phyloP scores from a whole-genome alignment of 345 rosid species.

The Populus simonii region DNA sequence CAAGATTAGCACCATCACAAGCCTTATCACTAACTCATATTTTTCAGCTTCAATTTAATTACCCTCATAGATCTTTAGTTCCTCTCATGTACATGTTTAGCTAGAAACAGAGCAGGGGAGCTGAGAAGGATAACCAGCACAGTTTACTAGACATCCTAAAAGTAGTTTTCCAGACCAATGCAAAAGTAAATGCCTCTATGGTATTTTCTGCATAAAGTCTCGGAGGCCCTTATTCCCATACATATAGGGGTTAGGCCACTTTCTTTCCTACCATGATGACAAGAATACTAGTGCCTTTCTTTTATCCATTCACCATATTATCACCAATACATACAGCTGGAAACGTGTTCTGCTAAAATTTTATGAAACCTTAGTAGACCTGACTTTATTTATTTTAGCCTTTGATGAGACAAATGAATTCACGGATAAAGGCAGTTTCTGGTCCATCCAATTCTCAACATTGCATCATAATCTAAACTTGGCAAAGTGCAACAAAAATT shows the following conservation, averaged over 20 bases:
- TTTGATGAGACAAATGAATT: background rate
- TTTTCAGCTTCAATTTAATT: background rate
- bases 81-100: background rate
- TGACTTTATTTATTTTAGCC: background rate
- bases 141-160: background rate
- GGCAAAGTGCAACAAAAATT: background rate
- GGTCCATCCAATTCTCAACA: background rate
- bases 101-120: background rate
- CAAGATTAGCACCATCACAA: background rate
- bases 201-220: background rate
- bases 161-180: background rate
- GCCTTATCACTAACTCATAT: background rate
- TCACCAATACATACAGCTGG: background rate
- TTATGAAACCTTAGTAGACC: background rate
- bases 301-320: background rate
- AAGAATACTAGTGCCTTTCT: background rate
- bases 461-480: background rate
- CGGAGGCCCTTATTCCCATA: background rate
- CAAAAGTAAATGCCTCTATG: background rate
- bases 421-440: background rate
- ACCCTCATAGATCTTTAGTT: background rate
- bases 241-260: background rate
- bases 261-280: background rate
- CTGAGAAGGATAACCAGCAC: background rate
- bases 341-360: background rate